Evolutionary conservation across 352 stramenopile genomes (phyloP).

Genomic region (Thraustotheca clavata): DNA sequence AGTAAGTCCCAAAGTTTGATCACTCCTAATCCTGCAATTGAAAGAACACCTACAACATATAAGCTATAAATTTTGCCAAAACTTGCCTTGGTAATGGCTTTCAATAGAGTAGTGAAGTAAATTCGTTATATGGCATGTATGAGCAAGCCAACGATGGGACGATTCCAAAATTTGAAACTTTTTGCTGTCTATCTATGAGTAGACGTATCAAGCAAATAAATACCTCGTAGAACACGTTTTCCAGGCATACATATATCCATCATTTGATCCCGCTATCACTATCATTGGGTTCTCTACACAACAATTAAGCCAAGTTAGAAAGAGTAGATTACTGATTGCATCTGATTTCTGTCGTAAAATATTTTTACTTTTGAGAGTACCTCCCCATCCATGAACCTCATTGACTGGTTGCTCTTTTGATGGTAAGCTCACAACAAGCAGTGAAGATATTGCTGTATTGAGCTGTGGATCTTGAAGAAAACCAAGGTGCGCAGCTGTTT

Average conservation of each 20-base stretch:
- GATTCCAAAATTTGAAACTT: no score
- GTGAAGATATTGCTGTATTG: background rate
- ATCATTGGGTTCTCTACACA: background rate
- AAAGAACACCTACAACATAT: background rate
- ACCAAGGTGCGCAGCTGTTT: background rate
- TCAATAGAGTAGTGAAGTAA: background rate
- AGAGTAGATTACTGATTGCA: no score
- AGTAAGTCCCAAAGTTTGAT: conserved; percentile 1
- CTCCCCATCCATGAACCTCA: no score
- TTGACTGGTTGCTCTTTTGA: no score
- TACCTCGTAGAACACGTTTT: no score
- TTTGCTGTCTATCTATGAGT: no score
- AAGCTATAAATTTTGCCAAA: background rate
- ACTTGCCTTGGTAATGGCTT: background rate
- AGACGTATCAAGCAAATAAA: no score
- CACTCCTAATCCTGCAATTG: background rate
- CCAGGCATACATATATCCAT: background rate
- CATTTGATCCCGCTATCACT: background rate
- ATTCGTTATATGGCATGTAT: no score
- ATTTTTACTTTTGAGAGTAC: no score
- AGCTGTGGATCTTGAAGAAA: background rate
- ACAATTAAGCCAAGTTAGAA: background rate
- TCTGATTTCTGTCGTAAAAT: no score
- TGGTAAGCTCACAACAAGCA: background rate
- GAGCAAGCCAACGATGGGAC: no score